Evolutionary conservation across 352 stramenopile species (phyloP), one percentile per base, ranked within the genome.

Genomic region (Blastocystis sp.): DNA sequence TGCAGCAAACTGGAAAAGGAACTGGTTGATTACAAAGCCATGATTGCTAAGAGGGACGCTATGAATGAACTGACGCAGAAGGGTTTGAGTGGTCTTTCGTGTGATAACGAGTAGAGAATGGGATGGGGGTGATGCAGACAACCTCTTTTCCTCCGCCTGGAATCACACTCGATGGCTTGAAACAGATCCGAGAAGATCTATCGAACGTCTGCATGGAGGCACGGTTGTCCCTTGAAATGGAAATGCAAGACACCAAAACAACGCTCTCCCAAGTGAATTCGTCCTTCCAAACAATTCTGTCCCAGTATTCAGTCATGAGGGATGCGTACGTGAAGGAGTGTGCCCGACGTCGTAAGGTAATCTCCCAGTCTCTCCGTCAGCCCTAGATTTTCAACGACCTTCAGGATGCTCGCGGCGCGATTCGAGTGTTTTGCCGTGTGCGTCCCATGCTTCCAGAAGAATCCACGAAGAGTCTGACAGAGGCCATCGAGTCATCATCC

Each of bases 371-470:
- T 6, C 9, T n/a, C 4, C 24, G 39, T 69, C 9, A 13, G 19
- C 24, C 3, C 16, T 69, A 85, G 74, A 67, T 85, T 29, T 85
- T 69, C 60, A 85, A 85, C 51, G 74, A 85, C 4, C 51, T 85
- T 29, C 74, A 85, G 45, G 74, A 85, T 67, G 24, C 70, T 12
- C 59, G 61, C 21, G 74, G 74, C 26, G 41, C 74, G n/a, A 85
- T 85, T 67, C 74, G 74, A 33, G 74, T 85, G n/a, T 85, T 85
- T 50, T 85, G 74, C 66, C 74, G 74, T 67, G 60, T 85, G 16
- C 74, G 74, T 61, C 74, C 74, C 65, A 13, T 85, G 3, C 65
- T 85, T 29, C 74, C 31, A 13, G n/a, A 67, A 26, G 74, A 85
- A 39, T 31, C 45, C n/a, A 45, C 33, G 39, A 61, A 62, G 9